A percentile compares a stretch with the other conserved stretches of the same genome.
phyloP scores from a whole-genome alignment of 1,139 yeast genomes.

The Scheffersomyces cryptocercus region DNA sequence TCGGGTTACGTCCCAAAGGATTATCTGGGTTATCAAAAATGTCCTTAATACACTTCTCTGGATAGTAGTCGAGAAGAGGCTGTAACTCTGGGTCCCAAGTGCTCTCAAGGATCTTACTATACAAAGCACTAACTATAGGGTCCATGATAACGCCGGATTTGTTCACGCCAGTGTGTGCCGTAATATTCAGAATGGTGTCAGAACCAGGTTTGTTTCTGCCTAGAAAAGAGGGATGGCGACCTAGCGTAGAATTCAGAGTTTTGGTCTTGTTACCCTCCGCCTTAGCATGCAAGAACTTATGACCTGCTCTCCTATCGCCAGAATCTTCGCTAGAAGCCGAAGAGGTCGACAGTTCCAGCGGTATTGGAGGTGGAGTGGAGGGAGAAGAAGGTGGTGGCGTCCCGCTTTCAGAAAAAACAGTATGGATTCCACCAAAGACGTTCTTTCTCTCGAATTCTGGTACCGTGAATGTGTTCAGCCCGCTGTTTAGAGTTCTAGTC shows the following conservation, averaged over 20 bases:
- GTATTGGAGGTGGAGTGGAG: background rate
- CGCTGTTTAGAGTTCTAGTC: no score
- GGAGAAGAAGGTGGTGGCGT: background rate
- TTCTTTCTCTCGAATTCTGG: slow-evolving; percentile 42
- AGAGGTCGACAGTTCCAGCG: background rate
- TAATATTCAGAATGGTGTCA: background rate
- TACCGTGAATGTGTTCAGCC: slow-evolving; percentile 23
- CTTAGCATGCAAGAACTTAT: background rate
- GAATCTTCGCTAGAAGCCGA: background rate
- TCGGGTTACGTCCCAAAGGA: slow-evolving; percentile 54
- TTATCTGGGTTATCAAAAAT: slow-evolving; percentile 68
- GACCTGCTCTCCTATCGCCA: background rate
- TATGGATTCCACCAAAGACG: slow-evolving; percentile 43
- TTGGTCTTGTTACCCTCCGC: background rate
- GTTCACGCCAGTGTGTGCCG: background rate
- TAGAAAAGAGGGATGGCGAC: background rate
- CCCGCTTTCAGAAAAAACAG: slow-evolving; percentile 19
- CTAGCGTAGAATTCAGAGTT: background rate
- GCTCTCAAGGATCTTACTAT: slow-evolving; percentile 64
- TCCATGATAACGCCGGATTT: slow-evolving; percentile 31
- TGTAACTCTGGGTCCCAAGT: slow-evolving; percentile 78
- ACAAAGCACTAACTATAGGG: slow-evolving; percentile 53
- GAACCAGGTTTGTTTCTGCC: background rate
- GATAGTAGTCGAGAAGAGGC: slow-evolving; percentile 60
- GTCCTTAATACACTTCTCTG: slow-evolving; percentile 73